Percentiles rank a stretch among this genome's conserved stretches.
These are phyloP conservation scores for Paecilomyces dactylethromorphus DNA, from an alignment of 2,329 filamentous ascomycete species.

Conservation along the genomic window DNA sequence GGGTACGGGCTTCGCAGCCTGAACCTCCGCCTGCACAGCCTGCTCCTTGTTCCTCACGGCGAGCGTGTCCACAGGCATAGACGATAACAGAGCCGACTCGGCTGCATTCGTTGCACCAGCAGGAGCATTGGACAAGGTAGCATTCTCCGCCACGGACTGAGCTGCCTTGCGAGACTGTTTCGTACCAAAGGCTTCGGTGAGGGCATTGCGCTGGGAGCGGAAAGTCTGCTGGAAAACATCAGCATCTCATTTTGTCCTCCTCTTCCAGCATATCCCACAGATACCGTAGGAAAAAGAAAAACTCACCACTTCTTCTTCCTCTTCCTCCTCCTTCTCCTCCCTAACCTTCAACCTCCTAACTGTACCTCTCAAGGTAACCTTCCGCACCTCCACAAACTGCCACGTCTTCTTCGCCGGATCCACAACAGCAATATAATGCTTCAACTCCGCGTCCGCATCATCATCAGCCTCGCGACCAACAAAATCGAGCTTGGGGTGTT, in stretches of 20 bases:
- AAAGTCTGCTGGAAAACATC: conserved; percentile 23
- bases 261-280: not conserved
- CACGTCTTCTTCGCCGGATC: conserved; percentile 49
- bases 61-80: conserved; percentile 30
- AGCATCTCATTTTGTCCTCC: not conserved
- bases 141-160: conserved; percentile 42
- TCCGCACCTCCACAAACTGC: conserved; percentile 49
- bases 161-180: conserved; percentile 45
- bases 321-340: conserved; percentile 16
- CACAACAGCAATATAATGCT: conserved; percentile 57
- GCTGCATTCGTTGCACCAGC: conserved; percentile 28
- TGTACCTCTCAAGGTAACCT: conserved; percentile 49
- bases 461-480: conserved; percentile 46
- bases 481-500: conserved; percentile 56
- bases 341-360: conserved; percentile 24
- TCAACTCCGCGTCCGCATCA: conserved; percentile 45
- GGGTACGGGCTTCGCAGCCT: conserved; percentile 41
- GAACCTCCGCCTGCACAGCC: conserved; percentile 34
- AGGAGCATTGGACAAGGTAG: conserved; percentile 36
- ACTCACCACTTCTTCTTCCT: conserved; percentile 23
- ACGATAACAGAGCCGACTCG: conserved; percentile 37
- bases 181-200: conserved; percentile 45
- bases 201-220: conserved; percentile 32
- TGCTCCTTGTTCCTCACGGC: conserved; percentile 25
- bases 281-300: too few species aligned